A percentile compares a stretch with the other conserved stretches of the same genome.
Evolutionary conservation across 2,329 filamentous ascomycete species (phyloP).

Genomic region (Xylaria sp.): DNA sequence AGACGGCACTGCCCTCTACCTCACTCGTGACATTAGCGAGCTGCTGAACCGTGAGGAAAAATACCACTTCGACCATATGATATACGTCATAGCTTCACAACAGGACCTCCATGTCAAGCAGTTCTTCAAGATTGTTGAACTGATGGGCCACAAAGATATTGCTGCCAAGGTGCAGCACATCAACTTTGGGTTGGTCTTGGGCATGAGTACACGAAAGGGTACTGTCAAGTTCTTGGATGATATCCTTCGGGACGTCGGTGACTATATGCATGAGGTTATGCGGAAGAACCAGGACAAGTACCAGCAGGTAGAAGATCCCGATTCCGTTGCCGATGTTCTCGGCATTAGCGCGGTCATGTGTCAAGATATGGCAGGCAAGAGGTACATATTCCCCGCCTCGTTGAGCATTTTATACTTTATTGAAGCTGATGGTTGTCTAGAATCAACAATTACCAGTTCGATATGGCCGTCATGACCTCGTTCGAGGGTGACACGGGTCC

Average conservation of each 20-base stretch:
- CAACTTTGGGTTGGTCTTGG: constrained; percentile 78
- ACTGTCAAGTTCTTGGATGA: constrained; percentile 72
- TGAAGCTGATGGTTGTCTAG: constrained; percentile 48
- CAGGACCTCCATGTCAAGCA: constrained; percentile 80
- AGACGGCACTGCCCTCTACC: constrained; percentile 80
- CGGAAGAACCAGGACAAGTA: constrained; percentile 91
- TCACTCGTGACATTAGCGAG: constrained; percentile 82
- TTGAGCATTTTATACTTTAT: constrained; percentile 41
- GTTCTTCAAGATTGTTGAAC: constrained; percentile 79
- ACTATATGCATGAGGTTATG: constrained; percentile 99
- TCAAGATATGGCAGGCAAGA: constrained; percentile 96
- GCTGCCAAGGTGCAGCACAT: constrained; percentile 76
- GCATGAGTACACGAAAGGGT: constrained; percentile 76
- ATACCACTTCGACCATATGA: constrained; percentile 79
- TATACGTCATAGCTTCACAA: constrained; percentile 79
- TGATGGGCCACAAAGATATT: constrained; percentile 76
- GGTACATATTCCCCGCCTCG: constrained; percentile 60
- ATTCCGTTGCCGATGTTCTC: constrained; percentile 83
- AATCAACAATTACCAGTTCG: constrained; percentile 67
- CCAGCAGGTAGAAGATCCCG: constrained; percentile 85
- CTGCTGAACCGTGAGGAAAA: constrained; percentile 71
- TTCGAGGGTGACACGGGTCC: constrained; percentile 80
- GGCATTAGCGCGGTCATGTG: constrained; percentile 98
- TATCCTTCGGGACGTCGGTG: constrained; percentile 81
- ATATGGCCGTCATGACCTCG: constrained; percentile 77